Evolutionary conservation across 495 filamentous ascomycete genomes (phyloP).

Genomic region (Tirmania nivea): DNA sequence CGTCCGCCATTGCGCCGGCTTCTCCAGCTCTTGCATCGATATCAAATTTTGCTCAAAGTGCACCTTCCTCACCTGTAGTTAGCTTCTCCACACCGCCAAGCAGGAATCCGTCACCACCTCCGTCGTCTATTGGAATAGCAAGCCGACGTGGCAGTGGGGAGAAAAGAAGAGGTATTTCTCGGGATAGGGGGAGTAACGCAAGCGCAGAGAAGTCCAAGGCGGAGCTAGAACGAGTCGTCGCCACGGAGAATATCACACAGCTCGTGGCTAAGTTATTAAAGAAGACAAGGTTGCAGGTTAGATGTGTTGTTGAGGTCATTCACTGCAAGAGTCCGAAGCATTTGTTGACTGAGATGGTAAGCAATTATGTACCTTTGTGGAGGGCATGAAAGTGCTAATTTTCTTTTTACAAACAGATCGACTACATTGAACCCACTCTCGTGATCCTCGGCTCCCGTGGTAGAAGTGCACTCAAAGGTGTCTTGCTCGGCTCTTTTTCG

Average conservation of each 20-base stretch:
- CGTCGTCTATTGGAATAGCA: slow-evolving; percentile 16
- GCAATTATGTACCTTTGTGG: slow-evolving; percentile 8
- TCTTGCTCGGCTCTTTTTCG: slow-evolving; percentile 76
- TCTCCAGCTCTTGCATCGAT: not conserved
- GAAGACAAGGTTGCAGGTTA: slow-evolving; percentile 76
- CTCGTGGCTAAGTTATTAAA: slow-evolving; percentile 62
- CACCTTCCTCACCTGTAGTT: not conserved
- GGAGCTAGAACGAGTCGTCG: slow-evolving; percentile 57
- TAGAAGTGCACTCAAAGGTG: slow-evolving; percentile 75
- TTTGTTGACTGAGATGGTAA: slow-evolving; percentile 56
- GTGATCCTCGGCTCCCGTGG: slow-evolving; percentile 82
- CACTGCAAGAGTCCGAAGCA: slow-evolving; percentile 92
- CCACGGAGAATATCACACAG: slow-evolving; percentile 53
- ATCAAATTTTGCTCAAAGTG: not conserved
- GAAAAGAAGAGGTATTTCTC: slow-evolving; percentile 10
- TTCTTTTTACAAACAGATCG: slow-evolving; percentile 36
- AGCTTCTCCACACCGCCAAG: slow-evolving; percentile 18
- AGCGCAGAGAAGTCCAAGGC: slow-evolving; percentile 27
- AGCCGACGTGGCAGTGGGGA: slow-evolving; percentile 12
- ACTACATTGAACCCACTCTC: slow-evolving; percentile 73
- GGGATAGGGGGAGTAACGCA: slow-evolving; percentile 10
- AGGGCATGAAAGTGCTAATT: not conserved
- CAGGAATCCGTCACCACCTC: slow-evolving; percentile 22
- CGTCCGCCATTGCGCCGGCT: slow-evolving; percentile 4
- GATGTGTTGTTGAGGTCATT: slow-evolving; percentile 82